phyloP scores from a whole-genome alignment of 352 stramenopile genomes.

The Pythium aristosporum region DNA sequence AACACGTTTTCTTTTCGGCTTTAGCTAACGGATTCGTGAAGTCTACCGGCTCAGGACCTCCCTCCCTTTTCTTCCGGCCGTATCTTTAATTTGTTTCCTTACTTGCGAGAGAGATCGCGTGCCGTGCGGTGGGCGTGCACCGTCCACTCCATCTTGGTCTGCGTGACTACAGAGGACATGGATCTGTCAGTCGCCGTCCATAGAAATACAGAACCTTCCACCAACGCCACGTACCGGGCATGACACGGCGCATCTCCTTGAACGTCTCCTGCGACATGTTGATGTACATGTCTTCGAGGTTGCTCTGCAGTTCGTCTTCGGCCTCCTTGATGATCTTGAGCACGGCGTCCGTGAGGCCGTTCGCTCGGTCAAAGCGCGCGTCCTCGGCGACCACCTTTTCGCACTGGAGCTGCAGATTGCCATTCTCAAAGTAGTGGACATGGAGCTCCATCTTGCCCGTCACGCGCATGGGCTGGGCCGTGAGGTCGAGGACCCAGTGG shows the following conservation, averaged over 20 bases:
- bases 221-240: slow-evolving; percentile 65
- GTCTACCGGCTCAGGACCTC: no score
- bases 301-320: slow-evolving; percentile 85
- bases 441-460: slow-evolving; percentile 77
- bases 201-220: neutral
- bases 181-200: neutral
- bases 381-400: slow-evolving; percentile 63
- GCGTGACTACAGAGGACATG: slow-evolving; percentile 46
- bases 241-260: slow-evolving; percentile 94
- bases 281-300: slow-evolving; percentile 93
- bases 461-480: slow-evolving; percentile 41
- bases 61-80: no score
- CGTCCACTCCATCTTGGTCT: slow-evolving; percentile 90
- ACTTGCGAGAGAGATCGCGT: slow-evolving; percentile 73
- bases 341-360: slow-evolving; percentile 61
- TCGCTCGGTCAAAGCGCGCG: slow-evolving; percentile 39
- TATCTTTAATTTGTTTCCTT: slow-evolving; percentile 3
- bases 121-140: slow-evolving; percentile 81
- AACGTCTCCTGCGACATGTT: slow-evolving; percentile 95
- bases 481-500: slow-evolving; percentile 74
- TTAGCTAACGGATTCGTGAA: no score
- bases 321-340: slow-evolving; percentile 73
- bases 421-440: slow-evolving; percentile 96
- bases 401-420: slow-evolving; percentile 92
- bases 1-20: no score